Evolutionary conservation across 1,139 yeast genomes (phyloP).

Genomic region (Yamadazyma taylorii): DNA sequence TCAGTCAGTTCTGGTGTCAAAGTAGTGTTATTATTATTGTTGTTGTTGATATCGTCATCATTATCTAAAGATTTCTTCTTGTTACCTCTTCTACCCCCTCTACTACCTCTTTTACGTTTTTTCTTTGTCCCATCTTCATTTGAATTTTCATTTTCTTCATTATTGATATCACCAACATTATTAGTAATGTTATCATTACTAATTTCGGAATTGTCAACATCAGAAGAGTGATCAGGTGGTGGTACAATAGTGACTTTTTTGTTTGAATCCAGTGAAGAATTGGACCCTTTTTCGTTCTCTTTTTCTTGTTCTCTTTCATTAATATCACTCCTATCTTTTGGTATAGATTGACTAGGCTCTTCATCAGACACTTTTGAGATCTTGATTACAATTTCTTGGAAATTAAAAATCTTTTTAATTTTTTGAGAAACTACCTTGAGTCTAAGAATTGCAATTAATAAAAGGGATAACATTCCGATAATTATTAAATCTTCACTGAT

Average conservation of each 20-base stretch:
- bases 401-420: not conserved
- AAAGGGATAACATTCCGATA: constrained; percentile 30
- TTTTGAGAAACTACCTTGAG: constrained; percentile 24
- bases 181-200: too few relatives aligned
- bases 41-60: not conserved
- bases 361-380: too few relatives aligned
- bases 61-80: constrained; percentile 30
- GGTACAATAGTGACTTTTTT: constrained; percentile 34
- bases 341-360: too few relatives aligned
- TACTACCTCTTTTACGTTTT: constrained; percentile 78
- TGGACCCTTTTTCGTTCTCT: not conserved
- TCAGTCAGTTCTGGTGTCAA: constrained; percentile 3
- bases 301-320: not conserved
- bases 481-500: constrained; percentile 53
- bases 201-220: too few relatives aligned
- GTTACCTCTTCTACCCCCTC: constrained; percentile 69
- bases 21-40: too few relatives aligned
- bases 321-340: too few relatives aligned
- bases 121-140: constrained; percentile 19
- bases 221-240: constrained; percentile 22
- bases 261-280: not conserved
- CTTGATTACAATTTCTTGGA: too few relatives aligned
- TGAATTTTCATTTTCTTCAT: constrained; percentile 10
- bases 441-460: constrained; percentile 37
- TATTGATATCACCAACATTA: constrained; percentile 10